Conservation (phyloP, 495 filamentous ascomycete genomes). For the Neurospora sublineolata region DNA sequence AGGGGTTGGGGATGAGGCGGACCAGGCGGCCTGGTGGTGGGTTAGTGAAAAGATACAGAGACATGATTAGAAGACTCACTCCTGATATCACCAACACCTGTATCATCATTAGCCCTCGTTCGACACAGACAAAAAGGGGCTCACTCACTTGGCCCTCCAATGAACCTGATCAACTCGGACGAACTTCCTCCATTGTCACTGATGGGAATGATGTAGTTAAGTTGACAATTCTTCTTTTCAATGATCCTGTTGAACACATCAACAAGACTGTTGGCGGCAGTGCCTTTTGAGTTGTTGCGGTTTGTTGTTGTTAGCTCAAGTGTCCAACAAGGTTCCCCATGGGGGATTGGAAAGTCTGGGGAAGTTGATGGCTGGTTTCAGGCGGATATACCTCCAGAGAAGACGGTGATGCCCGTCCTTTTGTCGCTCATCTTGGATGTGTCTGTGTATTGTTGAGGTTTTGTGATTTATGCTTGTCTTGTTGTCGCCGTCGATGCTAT, state of each 20-base stretch:
- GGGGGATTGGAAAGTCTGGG: not conserved
- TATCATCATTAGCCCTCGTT: not conserved
- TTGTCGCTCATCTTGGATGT: not conserved
- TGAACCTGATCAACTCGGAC: conserved; percentile 81
- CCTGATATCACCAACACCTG: conserved; percentile 79
- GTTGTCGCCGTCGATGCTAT: not conserved
- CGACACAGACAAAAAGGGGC: not conserved
- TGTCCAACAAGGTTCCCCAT: not conserved
- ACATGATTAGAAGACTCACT: conserved; percentile 43
- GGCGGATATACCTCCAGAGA: conserved; percentile 17
- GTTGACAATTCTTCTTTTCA: conserved; percentile 53
- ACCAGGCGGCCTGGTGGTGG: conserved; percentile 62
- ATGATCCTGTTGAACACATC: conserved; percentile 74
- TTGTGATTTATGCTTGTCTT: not conserved
- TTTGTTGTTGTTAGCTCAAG: not conserved
- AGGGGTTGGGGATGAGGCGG: conserved; percentile 67
- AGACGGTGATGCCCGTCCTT: conserved; percentile 16
- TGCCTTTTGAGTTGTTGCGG: conserved; percentile 45
- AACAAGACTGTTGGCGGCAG: conserved; percentile 85
- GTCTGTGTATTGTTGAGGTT: not conserved
- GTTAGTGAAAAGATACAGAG: not conserved
- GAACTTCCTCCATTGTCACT: conserved; percentile 91
- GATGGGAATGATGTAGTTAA: conserved; percentile 86
- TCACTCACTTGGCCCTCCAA: conserved; percentile 62
- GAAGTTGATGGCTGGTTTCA: not conserved